Evolutionary conservation across 2,329 filamentous ascomycete genomes (phyloP).

Genomic region (Colletotrichum nymphaeae): DNA sequence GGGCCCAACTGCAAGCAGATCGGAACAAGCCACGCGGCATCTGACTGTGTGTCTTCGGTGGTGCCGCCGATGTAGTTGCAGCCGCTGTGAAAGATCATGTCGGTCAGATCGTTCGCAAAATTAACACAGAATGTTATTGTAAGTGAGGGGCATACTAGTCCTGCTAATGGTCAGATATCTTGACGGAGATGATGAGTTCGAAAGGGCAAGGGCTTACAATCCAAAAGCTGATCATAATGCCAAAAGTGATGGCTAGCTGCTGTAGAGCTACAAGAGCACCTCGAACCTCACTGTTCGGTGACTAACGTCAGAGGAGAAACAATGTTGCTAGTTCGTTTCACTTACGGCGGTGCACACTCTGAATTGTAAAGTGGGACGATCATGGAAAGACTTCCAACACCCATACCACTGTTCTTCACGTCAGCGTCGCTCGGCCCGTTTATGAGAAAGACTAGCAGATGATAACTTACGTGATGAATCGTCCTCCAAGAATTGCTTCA

Average conservation of each 20-base stretch:
- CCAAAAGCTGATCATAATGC: constrained; percentile 75
- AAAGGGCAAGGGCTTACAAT: constrained; percentile 46
- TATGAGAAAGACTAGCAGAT: rapidly evolving
- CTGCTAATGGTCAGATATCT: constrained; percentile 12
- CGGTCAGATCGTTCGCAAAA: constrained; percentile 29
- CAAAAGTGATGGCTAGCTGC: constrained; percentile 68
- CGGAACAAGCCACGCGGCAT: constrained; percentile 80
- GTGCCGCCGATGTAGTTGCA: constrained; percentile 75
- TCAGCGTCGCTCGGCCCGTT: background rate
- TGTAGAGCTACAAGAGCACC: constrained; percentile 59
- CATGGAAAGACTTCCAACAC: constrained; percentile 75
- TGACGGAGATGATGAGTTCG: background rate
- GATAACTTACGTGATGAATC: constrained; percentile 72
- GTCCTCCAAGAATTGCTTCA: constrained; percentile 73
- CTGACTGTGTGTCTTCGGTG: constrained; percentile 59
- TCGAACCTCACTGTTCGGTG: constrained; percentile 45
- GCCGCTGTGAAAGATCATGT: constrained; percentile 53
- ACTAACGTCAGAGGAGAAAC: background rate
- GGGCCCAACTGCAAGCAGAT: constrained; percentile 78
- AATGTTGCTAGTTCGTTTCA: background rate
- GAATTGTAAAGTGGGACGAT: constrained; percentile 70
- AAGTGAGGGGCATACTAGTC: background rate
- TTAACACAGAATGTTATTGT: too few species aligned
- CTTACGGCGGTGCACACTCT: constrained; percentile 55
- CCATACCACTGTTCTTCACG: constrained; percentile 63